A percentile compares a stretch with the other conserved stretches of the same genome.
phyloP scores from a whole-genome alignment of 768 basidiomycete species.

The Tremella yokohamensis region DNA sequence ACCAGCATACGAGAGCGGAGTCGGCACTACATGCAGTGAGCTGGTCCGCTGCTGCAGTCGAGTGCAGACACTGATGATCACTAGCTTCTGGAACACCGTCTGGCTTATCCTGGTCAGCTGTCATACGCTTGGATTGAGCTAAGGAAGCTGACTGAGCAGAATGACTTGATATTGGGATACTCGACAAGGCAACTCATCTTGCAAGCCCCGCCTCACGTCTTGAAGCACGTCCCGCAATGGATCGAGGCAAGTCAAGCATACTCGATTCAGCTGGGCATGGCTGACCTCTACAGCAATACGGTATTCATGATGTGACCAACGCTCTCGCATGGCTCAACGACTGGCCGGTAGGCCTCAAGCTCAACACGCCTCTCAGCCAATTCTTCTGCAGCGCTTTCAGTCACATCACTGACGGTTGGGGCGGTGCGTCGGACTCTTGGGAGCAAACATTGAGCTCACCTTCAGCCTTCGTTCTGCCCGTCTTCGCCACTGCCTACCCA shows the following conservation, averaged over 20 bases:
- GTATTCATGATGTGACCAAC: conserved; percentile 57
- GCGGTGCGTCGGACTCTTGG: conserved; percentile 56
- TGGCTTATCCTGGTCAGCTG: conserved; percentile 67
- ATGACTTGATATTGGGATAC: conserved; percentile 81
- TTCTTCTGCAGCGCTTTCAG: conserved; percentile 75
- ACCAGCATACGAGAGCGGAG: conserved; percentile 54
- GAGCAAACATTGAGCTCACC: no score
- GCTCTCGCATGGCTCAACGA: conserved; percentile 79
- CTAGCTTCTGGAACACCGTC: conserved; percentile 81
- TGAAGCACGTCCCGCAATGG: conserved; percentile 54
- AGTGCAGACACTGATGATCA: not conserved
- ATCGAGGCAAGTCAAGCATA: conserved; percentile 52
- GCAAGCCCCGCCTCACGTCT: conserved; percentile 58
- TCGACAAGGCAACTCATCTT: conserved; percentile 68
- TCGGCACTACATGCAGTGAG: conserved; percentile 67
- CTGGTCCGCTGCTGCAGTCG: not conserved
- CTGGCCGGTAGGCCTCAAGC: conserved; percentile 94
- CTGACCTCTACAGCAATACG: conserved; percentile 44
- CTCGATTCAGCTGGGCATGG: not conserved
- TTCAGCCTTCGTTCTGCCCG: not conserved
- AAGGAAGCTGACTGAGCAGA: conserved; percentile 47
- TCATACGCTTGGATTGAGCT: not conserved
- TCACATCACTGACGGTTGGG: conserved; percentile 66
- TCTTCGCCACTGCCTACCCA: not conserved
- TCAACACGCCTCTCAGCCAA: conserved; percentile 87